These are phyloP conservation scores for Phylloporus arenicola DNA, from an alignment of 768 basidiomycete genomes.

Conservation along the genomic window DNA sequence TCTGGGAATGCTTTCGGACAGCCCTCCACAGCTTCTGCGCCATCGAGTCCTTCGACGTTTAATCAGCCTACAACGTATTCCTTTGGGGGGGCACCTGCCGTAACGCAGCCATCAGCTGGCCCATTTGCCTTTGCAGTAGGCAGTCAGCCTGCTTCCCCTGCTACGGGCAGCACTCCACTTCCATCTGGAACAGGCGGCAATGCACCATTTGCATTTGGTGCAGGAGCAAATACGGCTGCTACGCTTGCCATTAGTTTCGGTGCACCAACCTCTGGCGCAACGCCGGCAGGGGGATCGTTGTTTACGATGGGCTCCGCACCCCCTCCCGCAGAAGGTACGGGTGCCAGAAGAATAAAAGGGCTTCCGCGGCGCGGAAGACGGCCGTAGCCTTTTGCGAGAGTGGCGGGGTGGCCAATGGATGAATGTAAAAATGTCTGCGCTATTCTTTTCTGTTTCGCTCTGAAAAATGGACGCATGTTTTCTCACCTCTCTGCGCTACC, in stretches of 20 bases:
- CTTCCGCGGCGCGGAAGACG: conserved; percentile 41
- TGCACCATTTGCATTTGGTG: conserved; percentile 37
- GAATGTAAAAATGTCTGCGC: conserved; percentile 5
- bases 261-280: conserved; percentile 31
- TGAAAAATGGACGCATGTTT: conserved; percentile 10
- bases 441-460: conserved; percentile 6
- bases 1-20: conserved; percentile 41
- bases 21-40: conserved; percentile 40
- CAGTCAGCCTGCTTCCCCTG: conserved; percentile 58
- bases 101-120: conserved; percentile 30
- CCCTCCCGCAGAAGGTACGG: conserved; percentile 31
- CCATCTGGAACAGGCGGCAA: conserved; percentile 25
- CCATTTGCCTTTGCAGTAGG: conserved; percentile 47
- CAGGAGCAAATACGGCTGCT: conserved; percentile 28
- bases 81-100: conserved; percentile 40
- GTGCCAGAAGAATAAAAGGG: conserved; percentile 47
- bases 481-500: conserved; percentile 17
- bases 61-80: conserved; percentile 42
- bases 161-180: conserved; percentile 33
- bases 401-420: conserved; percentile 11
- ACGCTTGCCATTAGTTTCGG: conserved; percentile 39
- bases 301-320: conserved; percentile 63
- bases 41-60: conserved; percentile 56
- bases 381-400: conserved; percentile 1
- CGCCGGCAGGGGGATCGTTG: conserved; percentile 29